Evolutionary conservation across 306 rosid genomes (phyloP).

Genomic region (Sechiopsis laciniata): DNA sequence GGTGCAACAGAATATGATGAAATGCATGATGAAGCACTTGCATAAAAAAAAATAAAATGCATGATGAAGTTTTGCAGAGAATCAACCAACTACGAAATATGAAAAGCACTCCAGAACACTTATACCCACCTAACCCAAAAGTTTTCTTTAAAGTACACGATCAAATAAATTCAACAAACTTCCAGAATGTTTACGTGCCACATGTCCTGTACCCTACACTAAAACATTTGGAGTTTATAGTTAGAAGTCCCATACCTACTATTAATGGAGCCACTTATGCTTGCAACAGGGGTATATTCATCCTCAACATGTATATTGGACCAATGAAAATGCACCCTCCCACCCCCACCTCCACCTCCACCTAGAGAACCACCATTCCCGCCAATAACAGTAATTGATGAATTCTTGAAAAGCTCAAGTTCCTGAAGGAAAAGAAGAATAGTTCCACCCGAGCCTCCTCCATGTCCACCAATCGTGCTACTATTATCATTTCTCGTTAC

Average conservation of each 20-base stretch:
- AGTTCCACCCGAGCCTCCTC: constrained; percentile 98
- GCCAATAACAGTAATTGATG: constrained; percentile 74
- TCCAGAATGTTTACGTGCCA: not conserved
- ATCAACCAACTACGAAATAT: not conserved
- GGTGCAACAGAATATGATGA: not conserved
- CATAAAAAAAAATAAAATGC: not conserved
- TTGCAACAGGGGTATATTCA: constrained; percentile 83
- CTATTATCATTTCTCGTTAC: constrained; percentile 41
- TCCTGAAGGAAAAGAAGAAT: constrained; percentile 95
- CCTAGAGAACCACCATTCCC: constrained; percentile 87
- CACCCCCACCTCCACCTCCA: constrained; percentile 99
- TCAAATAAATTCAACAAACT: constrained; percentile 2
- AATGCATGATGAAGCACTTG: too few species aligned
- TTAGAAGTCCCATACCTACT: constrained; percentile 44
- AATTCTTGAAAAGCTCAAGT: constrained; percentile 57
- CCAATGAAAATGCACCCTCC: constrained; percentile 98
- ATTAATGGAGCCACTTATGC: constrained; percentile 61
- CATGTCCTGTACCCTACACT: not conserved
- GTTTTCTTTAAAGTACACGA: not conserved
- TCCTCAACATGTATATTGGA: constrained; percentile 66
- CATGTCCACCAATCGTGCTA: constrained; percentile 77
- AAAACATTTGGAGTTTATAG: constrained; percentile 4
- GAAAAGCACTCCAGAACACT: constrained; percentile 2
- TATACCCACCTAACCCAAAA: not conserved
- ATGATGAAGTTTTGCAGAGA: not conserved